phyloP scores from a whole-genome alignment of 129 eudicot genomes.

The Scalesia atractyloides region DNA sequence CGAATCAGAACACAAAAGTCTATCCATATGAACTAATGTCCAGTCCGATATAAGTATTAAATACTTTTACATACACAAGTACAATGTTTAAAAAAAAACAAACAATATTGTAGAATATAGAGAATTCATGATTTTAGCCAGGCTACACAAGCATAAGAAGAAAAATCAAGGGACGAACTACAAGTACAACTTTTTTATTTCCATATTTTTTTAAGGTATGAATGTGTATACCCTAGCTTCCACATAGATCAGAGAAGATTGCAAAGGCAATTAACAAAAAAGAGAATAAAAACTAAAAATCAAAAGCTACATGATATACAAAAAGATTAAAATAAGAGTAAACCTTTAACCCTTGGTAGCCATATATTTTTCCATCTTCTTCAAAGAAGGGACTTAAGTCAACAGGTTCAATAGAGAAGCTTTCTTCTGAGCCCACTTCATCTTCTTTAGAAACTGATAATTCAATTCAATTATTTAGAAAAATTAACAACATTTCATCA shows the following conservation, averaged over 20 bases:
- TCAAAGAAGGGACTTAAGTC: slow-evolving; percentile 78
- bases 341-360: slow-evolving; percentile 79
- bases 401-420: slow-evolving; percentile 68
- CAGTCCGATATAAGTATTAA: background rate
- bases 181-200: background rate
- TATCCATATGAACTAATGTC: background rate
- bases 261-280: background rate
- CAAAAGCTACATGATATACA: background rate
- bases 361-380: slow-evolving; percentile 91
- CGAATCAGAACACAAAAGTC: slow-evolving; percentile 4
- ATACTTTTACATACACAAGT: background rate
- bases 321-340: background rate
- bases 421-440: slow-evolving; percentile 70
- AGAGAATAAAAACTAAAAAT: background rate
- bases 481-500: background rate
- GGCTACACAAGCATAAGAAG: background rate
- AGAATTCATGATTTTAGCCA: background rate
- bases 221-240: background rate
- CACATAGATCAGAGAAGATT: background rate
- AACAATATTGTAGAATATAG: background rate
- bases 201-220: background rate
- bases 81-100: background rate
- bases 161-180: background rate
- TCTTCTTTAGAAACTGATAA: slow-evolving; percentile 68
- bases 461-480: slow-evolving; percentile 5